Percentiles rank a stretch among this genome's conserved stretches.
Conservation (phyloP, 257 asterid genomes). For the Plantago major region DNA sequence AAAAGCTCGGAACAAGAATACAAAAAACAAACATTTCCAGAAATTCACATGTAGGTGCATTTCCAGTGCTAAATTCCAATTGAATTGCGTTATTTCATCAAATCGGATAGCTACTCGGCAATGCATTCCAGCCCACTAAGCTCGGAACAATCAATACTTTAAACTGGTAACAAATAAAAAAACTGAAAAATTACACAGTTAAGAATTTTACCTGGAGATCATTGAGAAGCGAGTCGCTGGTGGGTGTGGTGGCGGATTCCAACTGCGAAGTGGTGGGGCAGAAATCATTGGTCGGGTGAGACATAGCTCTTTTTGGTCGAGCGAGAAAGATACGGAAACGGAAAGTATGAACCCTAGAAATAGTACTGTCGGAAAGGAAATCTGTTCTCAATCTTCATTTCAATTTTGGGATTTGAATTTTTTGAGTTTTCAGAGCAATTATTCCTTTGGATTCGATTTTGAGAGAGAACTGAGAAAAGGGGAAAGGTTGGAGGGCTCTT, state of each 20-base stretch:
- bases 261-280: slow-evolving; percentile 42
- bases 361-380: too few relatives aligned
- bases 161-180: background rate
- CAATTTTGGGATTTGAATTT: background rate
- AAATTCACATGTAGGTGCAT: too few relatives aligned
- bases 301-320: background rate
- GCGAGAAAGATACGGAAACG: background rate
- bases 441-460: background rate
- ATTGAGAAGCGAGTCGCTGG: slow-evolving; percentile 61
- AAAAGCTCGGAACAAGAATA: too few relatives aligned
- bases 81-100: too few relatives aligned
- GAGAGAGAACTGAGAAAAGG: slow-evolving; percentile 5
- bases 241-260: slow-evolving; percentile 43
- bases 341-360: slow-evolving; percentile 22
- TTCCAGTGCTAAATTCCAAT: too few relatives aligned
- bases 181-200: background rate
- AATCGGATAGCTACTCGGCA: too few relatives aligned
- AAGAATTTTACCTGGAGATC: slow-evolving; percentile 51
- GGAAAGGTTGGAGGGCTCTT: slow-evolving; percentile 14
- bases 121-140: too few relatives aligned
- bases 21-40: too few relatives aligned
- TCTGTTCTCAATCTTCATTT: too few relatives aligned
- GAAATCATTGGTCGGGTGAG: background rate
- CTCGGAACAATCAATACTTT: background rate
- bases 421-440: too few relatives aligned